Base-by-base conservation (phyloP, 805 yeast species). In the Metschnikowia continentalis region DNA sequence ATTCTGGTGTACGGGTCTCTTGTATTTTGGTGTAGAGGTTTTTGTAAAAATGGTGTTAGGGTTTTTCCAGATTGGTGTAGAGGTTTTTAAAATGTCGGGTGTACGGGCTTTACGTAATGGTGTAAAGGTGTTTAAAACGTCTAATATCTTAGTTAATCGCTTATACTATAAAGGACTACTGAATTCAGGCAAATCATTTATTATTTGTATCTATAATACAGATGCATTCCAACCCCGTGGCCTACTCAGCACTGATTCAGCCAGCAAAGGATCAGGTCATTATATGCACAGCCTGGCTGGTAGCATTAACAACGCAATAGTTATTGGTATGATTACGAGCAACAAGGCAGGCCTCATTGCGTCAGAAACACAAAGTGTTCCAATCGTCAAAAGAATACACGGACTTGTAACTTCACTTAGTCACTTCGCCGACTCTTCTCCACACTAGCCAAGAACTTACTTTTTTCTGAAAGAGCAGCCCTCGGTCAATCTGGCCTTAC, bases 381-480 rank as follows among this genome's bases (percentile, higher is more conserved):
- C 35, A 11, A 33, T 33, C 15, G 35, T 26, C 30, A 26, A 10
- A 23, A 26, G 30, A 26, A 26, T 26, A 26, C 4, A 26, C 30
- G 13, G 11, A 26, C 11, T 11, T 26, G 30, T 26, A 26, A 26
- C 30, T 26, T 26, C 30, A 8, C 5, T 8, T 8, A 4, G 13
- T 26, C 30, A 26, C 11, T 26, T 8, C 30, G 7, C 26, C 26
- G 8, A 2, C 8, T 26, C 30, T 26, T 26, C 30, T 8, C 30
- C 30, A 26, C 4, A 26, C 30, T 23, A 6, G 30, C 30, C 30
- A 26, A 26, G 30, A 26, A 10, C 17, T 86, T 89, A 92, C 90
- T 92, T 94, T 81, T 90, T 89, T 87, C 98, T 90, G 94, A 90
- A 94, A 70, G 99, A 94, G 75, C 96, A 88, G 78, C 99, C 99